These are phyloP conservation scores for Aureobasidium melanogenum DNA, from an alignment of 2,329 filamentous ascomycete genomes.

Conservation along the genomic window DNA sequence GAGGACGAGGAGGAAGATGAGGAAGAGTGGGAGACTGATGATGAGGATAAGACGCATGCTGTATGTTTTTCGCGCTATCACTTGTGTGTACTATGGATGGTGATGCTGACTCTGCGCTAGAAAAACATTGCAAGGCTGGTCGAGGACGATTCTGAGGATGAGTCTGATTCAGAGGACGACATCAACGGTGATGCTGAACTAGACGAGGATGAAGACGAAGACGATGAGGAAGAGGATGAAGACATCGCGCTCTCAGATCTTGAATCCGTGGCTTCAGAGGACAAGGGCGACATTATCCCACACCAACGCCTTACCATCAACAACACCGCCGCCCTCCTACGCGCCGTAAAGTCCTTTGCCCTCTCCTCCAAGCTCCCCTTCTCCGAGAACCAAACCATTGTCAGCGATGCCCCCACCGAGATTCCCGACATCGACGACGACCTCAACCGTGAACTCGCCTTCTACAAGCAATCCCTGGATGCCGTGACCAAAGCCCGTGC, in stretches of 20 bases:
- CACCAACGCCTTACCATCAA: constrained; percentile 95
- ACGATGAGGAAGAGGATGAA: constrained; percentile 62
- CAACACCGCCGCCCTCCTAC: constrained; percentile 79
- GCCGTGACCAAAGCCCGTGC: constrained; percentile 65
- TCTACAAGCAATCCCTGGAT: constrained; percentile 81
- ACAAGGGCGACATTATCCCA: constrained; percentile 77
- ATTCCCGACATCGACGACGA: constrained; percentile 86
- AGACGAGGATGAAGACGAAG: constrained; percentile 37
- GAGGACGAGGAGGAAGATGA: constrained; percentile 14
- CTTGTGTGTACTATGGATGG: not conserved
- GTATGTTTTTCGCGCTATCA: not conserved
- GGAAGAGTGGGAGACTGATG: constrained; percentile 22
- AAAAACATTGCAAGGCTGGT: constrained; percentile 11
- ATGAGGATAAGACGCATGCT: constrained; percentile 25
- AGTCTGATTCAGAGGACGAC: constrained; percentile 23
- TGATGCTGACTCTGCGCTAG: not conserved
- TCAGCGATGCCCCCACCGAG: constrained; percentile 57
- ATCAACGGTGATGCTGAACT: constrained; percentile 32
- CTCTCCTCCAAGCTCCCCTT: constrained; percentile 67
- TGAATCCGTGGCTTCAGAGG: constrained; percentile 66
- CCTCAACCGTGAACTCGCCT: constrained; percentile 80
- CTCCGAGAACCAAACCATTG: constrained; percentile 70
- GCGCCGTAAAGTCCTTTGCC: constrained; percentile 70
- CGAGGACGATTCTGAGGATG: constrained; percentile 20
- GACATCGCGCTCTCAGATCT: constrained; percentile 86